A percentile compares a stretch with the other conserved stretches of the same genome.
Evolutionary conservation across 2,329 filamentous ascomycete species (phyloP).

Genomic region (Dichotomopilus funicola): DNA sequence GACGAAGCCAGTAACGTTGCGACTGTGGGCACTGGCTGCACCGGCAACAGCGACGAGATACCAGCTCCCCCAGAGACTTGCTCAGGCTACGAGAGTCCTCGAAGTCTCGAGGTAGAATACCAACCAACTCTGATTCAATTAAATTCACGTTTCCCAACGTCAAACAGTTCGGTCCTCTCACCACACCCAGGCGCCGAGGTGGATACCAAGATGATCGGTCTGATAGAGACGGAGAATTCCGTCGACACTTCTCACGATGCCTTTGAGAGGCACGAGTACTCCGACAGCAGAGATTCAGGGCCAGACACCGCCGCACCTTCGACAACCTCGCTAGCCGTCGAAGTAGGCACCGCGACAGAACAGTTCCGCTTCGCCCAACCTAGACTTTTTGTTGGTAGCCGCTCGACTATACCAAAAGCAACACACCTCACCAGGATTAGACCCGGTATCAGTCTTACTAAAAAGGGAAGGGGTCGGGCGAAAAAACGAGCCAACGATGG

Average conservation of each 20-base stretch:
- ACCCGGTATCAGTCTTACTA: conserved; percentile 8
- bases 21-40: conserved; percentile 9
- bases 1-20: conserved; percentile 11
- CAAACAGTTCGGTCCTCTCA: no score
- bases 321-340: conserved; percentile 14
- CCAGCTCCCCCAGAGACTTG: background rate
- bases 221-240: no score
- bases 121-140: no score
- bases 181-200: no score
- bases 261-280: background rate
- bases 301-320: conserved; percentile 2
- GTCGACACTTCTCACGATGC: background rate
- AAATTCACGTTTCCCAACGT: no score
- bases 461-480: conserved; percentile 16
- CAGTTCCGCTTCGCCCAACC: conserved; percentile 26
- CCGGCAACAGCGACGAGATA: background rate
- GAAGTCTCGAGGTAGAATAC: conserved; percentile 7
- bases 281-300: conserved; percentile 7
- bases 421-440: background rate
- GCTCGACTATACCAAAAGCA: conserved; percentile 10
- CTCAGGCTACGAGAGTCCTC: conserved; percentile 3
- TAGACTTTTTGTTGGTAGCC: conserved; percentile 26
- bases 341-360: conserved; percentile 9
- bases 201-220: no score
- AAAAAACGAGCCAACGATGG: conserved; percentile 21